Evolutionary conservation across 2,329 filamentous ascomycete species (phyloP).

Genomic region (Westerdykella ornata): DNA sequence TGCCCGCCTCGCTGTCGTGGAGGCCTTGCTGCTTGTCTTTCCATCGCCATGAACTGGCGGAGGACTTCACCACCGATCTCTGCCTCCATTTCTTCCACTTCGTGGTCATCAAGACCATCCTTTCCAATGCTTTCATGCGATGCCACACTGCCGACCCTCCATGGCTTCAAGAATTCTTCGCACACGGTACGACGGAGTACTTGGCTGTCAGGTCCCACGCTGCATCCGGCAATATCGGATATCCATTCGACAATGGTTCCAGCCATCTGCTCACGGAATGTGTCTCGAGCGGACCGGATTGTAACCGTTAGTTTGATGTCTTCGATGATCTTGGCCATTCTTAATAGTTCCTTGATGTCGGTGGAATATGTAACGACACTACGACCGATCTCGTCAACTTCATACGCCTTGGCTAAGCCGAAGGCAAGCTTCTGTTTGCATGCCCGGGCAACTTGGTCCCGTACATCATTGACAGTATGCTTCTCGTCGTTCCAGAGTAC

Average conservation of each 20-base stretch:
- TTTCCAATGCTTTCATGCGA: constrained; percentile 71
- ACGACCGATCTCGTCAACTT: constrained; percentile 82
- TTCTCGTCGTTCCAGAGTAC: constrained; percentile 98
- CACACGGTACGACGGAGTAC: constrained; percentile 78
- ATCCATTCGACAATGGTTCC: constrained; percentile 97
- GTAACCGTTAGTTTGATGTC: constrained; percentile 95
- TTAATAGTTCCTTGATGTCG: constrained; percentile 65
- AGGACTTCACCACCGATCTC: constrained; percentile 28
- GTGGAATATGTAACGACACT: constrained; percentile 72
- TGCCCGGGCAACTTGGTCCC: constrained; percentile 81
- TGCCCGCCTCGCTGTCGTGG: constrained; percentile 28
- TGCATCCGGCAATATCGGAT: constrained; percentile 83
- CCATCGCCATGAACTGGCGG: constrained; percentile 20
- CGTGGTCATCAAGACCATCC: constrained; percentile 76
- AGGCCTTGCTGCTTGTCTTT: constrained; percentile 22
- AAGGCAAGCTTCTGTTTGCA: constrained; percentile 66
- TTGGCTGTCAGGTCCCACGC: constrained; percentile 69
- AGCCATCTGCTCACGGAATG: constrained; percentile 97
- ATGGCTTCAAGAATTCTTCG: constrained; percentile 82
- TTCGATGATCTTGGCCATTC: constrained; percentile 79
- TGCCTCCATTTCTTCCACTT: constrained; percentile 51
- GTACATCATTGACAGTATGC: constrained; percentile 87
- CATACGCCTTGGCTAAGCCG: constrained; percentile 69
- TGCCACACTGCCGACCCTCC: constrained; percentile 78
- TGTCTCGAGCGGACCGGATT: constrained; percentile 86